phyloP scores from a whole-genome alignment of 23 red algal genomes.

The Gracilaria vermiculophylla region DNA sequence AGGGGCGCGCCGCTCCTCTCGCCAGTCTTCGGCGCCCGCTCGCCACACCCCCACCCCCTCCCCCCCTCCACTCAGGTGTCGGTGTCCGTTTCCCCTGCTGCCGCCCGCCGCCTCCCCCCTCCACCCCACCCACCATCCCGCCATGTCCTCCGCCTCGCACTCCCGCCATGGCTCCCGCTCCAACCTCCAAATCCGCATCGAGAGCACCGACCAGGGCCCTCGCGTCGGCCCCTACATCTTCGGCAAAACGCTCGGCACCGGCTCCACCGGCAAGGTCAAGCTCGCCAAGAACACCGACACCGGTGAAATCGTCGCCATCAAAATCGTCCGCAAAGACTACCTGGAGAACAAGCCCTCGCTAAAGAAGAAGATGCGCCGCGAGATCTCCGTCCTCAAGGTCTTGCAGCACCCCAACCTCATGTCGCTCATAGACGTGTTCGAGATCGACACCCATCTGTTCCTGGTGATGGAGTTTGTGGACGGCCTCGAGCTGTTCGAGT shows the following conservation, averaged over 20 bases:
- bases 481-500: constrained; percentile 95
- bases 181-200: constrained; percentile 39
- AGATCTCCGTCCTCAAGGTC: constrained; percentile 71
- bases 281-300: constrained; percentile 73
- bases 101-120: background rate
- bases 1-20: too few relatives aligned
- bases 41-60: background rate
- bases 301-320: constrained; percentile 94
- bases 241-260: constrained; percentile 92
- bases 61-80: too few relatives aligned
- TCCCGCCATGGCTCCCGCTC: background rate
- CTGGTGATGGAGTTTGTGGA: constrained; percentile 97
- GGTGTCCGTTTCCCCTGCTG: background rate
- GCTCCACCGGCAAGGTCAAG: constrained; percentile 84
- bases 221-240: constrained; percentile 93
- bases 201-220: constrained; percentile 73
- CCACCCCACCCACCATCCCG: background rate
- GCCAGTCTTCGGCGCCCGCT: too few relatives aligned
- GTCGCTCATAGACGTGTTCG: constrained; percentile 91
- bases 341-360: constrained; percentile 86
- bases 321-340: constrained; percentile 96
- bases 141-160: constrained; percentile 20
- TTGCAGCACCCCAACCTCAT: constrained; percentile 86
- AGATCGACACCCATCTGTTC: constrained; percentile 94
- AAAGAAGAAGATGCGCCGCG: constrained; percentile 81